Conservation (phyloP, 345 rosid genomes). For the Arabis hirsuta region DNA sequence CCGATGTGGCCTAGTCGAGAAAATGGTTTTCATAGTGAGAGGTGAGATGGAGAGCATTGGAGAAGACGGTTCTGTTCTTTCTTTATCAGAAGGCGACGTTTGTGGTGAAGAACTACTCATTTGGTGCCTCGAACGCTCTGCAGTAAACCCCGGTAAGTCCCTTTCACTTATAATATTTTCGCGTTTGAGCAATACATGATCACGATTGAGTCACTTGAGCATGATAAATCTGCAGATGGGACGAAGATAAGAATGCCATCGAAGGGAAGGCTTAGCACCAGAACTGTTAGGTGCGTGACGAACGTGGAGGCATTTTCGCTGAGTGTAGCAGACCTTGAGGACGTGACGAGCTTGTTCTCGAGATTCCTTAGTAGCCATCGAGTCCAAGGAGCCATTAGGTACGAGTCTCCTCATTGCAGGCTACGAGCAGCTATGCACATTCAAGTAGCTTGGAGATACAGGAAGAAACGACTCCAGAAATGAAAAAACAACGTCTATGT, state of each 20-base stretch:
- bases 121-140: constrained; percentile 87
- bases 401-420: constrained; percentile 84
- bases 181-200: no score
- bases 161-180: background rate
- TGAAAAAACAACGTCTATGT: no score
- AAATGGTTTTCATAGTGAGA: constrained; percentile 86
- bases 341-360: constrained; percentile 68
- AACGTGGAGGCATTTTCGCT: constrained; percentile 91
- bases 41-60: constrained; percentile 79
- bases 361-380: constrained; percentile 65
- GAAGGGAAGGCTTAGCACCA: constrained; percentile 55
- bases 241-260: constrained; percentile 60
- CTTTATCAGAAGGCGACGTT: constrained; percentile 71
- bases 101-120: constrained; percentile 92
- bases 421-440: constrained; percentile 61
- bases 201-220: background rate
- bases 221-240: constrained; percentile 51
- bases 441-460: constrained; percentile 89
- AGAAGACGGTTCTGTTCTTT: constrained; percentile 53
- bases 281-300: constrained; percentile 65
- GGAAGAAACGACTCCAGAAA: constrained; percentile 57
- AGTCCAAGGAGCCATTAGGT: constrained; percentile 89
- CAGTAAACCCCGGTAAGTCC: constrained; percentile 57
- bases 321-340: constrained; percentile 78
- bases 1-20: constrained; percentile 64